Base-by-base conservation (phyloP, 1,284 basidiomycete species). In the Boletus semigastroideus region DNA sequence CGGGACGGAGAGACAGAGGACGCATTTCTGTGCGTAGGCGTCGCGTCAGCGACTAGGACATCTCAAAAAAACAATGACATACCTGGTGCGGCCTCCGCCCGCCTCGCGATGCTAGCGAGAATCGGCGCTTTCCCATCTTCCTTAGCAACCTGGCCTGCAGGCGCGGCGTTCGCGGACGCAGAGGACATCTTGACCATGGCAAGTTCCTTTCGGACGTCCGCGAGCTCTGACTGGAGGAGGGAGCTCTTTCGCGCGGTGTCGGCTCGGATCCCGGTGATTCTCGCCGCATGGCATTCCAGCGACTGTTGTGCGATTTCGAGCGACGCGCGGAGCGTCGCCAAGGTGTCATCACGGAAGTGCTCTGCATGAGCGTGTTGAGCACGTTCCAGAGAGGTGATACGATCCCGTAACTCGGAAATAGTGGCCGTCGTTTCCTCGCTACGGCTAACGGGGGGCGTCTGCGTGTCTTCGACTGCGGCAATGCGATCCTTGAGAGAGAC, bases 401-500 rank as follows among this genome's bases (percentile, higher is more conserved):
- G 58, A 39, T 48, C 42, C 13, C 20, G 36, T 38, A 63, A 33
- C 25, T 48, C 43, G 14, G 22, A 22, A 22, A 22, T 22, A 5
- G 22, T 3, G 5, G 22, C 7, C 25, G 7, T 7, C 25, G 39
- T 42, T 20, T 47, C 53, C 12, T 28, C 48, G 12, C 19, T 41
- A 31, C 27, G 39, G 5, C 20, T 12, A 31, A 22, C 17, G 43
- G 14, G 3, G 30, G 5, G 33, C 6, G 42, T 6, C 25, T 28
- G 50, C 1, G 30, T 48, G 13, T 44, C 48, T 46, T 67, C 62
- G 22, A 63, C 41, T 9, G 33, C 42, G 9, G 45, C 30, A 25
- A 62, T n/a, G 14, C 63, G 59, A 48, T 58, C 46, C 51, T 51
- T 60, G 48, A 67, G 59, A 0, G 47, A 47, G n/a, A 54, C 49